Base-by-base conservation (phyloP, 2,329 filamentous ascomycete species). In the Ceratocystis cubensis region DNA sequence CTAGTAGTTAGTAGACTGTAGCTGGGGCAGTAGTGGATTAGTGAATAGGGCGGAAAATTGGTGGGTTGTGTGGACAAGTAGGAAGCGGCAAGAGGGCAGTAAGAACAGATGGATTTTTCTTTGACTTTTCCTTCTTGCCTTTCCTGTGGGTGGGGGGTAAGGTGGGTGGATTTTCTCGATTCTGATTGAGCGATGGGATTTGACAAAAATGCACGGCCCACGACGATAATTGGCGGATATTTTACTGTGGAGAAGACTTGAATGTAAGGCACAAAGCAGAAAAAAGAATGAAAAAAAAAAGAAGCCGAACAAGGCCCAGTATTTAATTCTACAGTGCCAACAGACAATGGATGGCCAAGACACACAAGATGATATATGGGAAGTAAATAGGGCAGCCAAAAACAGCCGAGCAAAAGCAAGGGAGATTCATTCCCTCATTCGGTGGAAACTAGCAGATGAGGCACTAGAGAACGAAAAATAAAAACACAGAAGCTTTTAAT, bases 221-320 rank as follows among this genome's bases (percentile, higher is more conserved):
- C 56, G 56, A 59, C 22, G 28, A 59, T 59, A 8, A 59, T 59
- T 59, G 56, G 56, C 56, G 25, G 56, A 25, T 33, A 59, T 59
- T 28, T 59, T 30, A 59, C 30, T 30, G 56, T 59, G 56, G 56
- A 59, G 56, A 59, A 59, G 56, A 33, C 15, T 17, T 20, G 56
- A 59, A 59, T 59, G 56, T 59, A 33, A 59, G 56, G 56, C 56
- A 37, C 30, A 15, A 33, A 33, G 56, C 2, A 33, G 28, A 48
- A 65, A 65, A 50, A 66, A 65, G 13, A 20, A 46, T 33, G 15
- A 44, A 56, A 63, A 66, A 66, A 66, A 63, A 66, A 66, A 62
- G 17, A 48, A 46, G 10, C 30, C 1, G 64, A 56, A 22, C 22
- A 53, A 10, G 22, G 48, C 48, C 22, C 48, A 53, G 5, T 10